These are phyloP conservation scores for Suillus subaureus DNA, from an alignment of 768 basidiomycete species.

Conservation along the genomic window DNA sequence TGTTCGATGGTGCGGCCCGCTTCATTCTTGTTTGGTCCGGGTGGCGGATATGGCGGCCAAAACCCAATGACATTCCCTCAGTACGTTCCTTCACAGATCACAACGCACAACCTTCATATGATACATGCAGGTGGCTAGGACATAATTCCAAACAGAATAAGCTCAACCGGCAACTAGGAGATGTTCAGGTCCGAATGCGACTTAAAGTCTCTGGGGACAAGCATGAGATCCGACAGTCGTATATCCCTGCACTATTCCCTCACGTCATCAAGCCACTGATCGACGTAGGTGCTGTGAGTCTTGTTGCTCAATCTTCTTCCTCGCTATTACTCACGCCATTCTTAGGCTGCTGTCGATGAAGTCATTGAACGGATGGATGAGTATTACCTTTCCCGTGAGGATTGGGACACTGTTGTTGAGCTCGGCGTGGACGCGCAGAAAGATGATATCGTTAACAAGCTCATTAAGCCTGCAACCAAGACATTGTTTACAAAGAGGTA, in stretches of 20 bases:
- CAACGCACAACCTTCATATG: constrained; percentile 5
- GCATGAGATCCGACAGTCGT: constrained; percentile 86
- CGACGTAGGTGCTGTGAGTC: constrained; percentile 71
- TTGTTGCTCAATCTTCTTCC: neutral
- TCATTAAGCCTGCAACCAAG: constrained; percentile 82
- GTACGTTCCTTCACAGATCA: constrained; percentile 48
- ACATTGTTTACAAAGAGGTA: constrained; percentile 84
- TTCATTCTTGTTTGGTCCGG: constrained; percentile 75
- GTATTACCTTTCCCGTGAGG: constrained; percentile 90
- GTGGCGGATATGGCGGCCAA: constrained; percentile 65
- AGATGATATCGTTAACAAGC: constrained; percentile 78
- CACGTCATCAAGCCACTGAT: constrained; percentile 79
- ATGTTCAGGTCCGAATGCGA: constrained; percentile 95
- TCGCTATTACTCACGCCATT: constrained; percentile 12
- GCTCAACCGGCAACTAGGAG: constrained; percentile 75
- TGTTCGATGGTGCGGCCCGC: constrained; percentile 90
- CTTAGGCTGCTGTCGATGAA: constrained; percentile 74
- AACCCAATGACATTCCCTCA: constrained; percentile 79
- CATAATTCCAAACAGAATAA: constrained; percentile 95
- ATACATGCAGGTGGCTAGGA: constrained; percentile 80
- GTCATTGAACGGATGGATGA: constrained; percentile 91
- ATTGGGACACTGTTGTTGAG: constrained; percentile 96
- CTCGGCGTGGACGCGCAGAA: constrained; percentile 83
- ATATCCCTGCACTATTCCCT: constrained; percentile 86
- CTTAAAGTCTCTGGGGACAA: constrained; percentile 91